Conservation (phyloP, 1,139 yeast genomes). For the Sugiyamaella grinbergsii region DNA sequence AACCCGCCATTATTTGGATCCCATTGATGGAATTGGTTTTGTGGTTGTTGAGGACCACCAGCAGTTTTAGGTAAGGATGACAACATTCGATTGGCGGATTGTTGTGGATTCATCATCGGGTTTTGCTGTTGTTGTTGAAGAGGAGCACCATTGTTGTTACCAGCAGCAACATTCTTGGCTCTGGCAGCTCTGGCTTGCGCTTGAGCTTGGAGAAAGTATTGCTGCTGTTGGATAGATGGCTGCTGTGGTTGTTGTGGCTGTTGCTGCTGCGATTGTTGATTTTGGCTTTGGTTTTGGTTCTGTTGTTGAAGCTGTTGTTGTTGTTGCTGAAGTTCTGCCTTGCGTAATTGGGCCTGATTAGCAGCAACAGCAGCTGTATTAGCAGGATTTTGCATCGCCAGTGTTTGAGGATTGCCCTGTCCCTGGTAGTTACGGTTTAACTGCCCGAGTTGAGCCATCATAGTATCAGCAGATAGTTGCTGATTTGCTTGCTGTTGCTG, state of each 20-base stretch:
- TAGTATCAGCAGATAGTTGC: conserved; percentile 23
- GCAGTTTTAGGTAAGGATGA: conserved; percentile 13
- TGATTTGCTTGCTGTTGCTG: conserved; percentile 5
- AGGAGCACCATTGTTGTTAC: conserved; percentile 17
- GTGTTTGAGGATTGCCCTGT: conserved; percentile 15
- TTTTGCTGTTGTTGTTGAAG: conserved; percentile 18
- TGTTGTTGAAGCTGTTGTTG: conserved; percentile 33
- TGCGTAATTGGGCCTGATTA: conserved; percentile 13
- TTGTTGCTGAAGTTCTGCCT: conserved; percentile 27
- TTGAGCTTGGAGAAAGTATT: conserved; percentile 24
- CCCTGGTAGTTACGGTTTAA: conserved; percentile 9
- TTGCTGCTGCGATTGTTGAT: conserved; percentile 22
- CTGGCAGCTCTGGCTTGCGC: conserved; percentile 34
- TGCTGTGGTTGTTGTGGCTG: conserved; percentile 26
- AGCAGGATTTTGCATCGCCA: conserved; percentile 18
- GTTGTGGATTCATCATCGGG: conserved; percentile 14
- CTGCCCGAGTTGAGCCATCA: conserved; percentile 26
- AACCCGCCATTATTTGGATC: conserved; percentile 16
- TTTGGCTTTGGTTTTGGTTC: conserved; percentile 23
- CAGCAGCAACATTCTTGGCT: conserved; percentile 30
- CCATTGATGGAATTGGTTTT: conserved; percentile 25
- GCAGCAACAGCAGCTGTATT: conserved; percentile 18
- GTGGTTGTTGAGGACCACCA: conserved; percentile 6
- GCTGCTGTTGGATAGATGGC: conserved; percentile 20
- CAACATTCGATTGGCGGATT: conserved; percentile 18